A percentile compares a stretch with the other conserved stretches of the same genome.
Evolutionary conservation across 2,329 filamentous ascomycete species (phyloP).

Genomic region (Tolypocladium paradoxum): DNA sequence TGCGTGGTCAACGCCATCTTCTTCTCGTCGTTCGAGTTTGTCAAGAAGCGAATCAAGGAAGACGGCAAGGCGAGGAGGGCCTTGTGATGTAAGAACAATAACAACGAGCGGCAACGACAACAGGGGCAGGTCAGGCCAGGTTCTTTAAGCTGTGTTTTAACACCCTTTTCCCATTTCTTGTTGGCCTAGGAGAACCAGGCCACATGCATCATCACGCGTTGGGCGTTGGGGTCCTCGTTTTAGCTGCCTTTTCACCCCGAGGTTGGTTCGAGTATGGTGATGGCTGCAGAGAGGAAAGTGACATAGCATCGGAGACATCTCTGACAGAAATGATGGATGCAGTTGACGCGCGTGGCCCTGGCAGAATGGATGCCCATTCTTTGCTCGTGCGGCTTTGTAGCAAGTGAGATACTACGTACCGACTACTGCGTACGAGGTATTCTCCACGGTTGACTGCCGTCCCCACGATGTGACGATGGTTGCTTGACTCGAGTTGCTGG

Average conservation of each 20-base stretch:
- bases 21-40: conserved; percentile 78
- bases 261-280: neutral
- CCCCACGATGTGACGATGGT: too few species aligned
- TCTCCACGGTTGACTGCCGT: too few species aligned
- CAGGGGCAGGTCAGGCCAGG: neutral
- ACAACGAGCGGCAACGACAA: neutral
- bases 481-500: too few species aligned
- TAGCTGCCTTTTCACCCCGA: neutral
- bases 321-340: neutral
- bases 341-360: neutral
- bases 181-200: neutral
- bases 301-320: neutral
- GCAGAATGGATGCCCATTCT: neutral
- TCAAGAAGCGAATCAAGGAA: conserved; percentile 59
- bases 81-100: conserved; percentile 6
- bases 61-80: conserved; percentile 20
- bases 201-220: conserved; percentile 1
- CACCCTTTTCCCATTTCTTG: conserved; percentile 11
- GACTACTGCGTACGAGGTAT: too few species aligned
- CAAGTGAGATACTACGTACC: neutral
- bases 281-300: neutral
- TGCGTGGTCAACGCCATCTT: conserved; percentile 81
- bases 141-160: neutral
- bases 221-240: neutral
- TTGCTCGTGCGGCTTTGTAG: neutral